A percentile compares a stretch with the other conserved stretches of the same genome.
phyloP scores from a whole-genome alignment of 768 basidiomycete species.

The Imleria badia region DNA sequence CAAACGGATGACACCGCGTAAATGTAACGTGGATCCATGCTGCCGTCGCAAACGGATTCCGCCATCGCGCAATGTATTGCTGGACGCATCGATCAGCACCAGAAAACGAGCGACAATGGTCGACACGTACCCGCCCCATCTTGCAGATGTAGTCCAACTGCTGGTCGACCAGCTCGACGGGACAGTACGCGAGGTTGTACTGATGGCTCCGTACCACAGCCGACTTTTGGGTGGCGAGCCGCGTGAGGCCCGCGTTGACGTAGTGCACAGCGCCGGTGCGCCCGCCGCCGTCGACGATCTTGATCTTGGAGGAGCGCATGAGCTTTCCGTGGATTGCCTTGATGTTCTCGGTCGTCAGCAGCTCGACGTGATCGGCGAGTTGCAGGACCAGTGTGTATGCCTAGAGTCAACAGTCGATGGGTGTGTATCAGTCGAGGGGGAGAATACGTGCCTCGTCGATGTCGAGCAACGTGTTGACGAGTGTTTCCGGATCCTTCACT shows the following conservation, averaged over 20 bases:
- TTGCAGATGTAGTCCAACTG: constrained; percentile 36
- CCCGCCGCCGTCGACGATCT: constrained; percentile 15
- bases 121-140: constrained; percentile 30
- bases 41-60: constrained; percentile 38
- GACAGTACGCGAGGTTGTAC: constrained; percentile 35
- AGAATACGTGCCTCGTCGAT: constrained; percentile 24
- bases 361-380: constrained; percentile 25
- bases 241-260: constrained; percentile 31
- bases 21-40: constrained; percentile 37
- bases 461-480: constrained; percentile 22
- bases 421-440: not conserved
- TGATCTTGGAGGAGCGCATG: constrained; percentile 33
- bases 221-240: constrained; percentile 28
- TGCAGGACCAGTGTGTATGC: constrained; percentile 26
- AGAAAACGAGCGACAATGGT: not conserved
- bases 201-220: constrained; percentile 33
- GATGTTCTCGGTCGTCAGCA: constrained; percentile 28
- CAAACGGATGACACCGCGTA: constrained; percentile 36
- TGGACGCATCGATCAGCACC: not conserved
- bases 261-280: constrained; percentile 20
- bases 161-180: constrained; percentile 30
- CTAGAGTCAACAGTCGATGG: constrained; percentile 8
- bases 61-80: constrained; percentile 39
- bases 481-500: constrained; percentile 21
- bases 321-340: constrained; percentile 30